Base-by-base conservation (phyloP, 202 grass and related monocot species). In the Zoysia matrella region DNA sequence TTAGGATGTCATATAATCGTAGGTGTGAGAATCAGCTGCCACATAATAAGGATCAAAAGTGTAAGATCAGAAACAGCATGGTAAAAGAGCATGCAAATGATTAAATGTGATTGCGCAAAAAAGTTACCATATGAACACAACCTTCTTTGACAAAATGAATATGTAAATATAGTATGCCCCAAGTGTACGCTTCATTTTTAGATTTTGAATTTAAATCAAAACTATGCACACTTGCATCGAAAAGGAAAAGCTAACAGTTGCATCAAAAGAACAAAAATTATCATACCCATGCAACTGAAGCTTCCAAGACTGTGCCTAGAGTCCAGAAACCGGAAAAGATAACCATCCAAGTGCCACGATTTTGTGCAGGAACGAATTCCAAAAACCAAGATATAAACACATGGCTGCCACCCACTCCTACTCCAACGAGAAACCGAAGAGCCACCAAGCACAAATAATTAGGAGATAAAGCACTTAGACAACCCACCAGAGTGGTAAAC, bases 341-440 rank as follows among this genome's bases (percentile, higher is more conserved):
- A 79, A 94, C 55, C 91, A 94, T 94, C 89, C 94, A 97, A 86
- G 80, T 83, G 77, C 94, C 94, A 75, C 94, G 87, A 78, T 92
- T 97, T 64, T 56, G 67, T 85, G 88, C 74, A 90, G 94, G 94
- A 92, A 94, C 76, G 39, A 97, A 97, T 52, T 97, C 94, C 77
- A 97, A 86, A 92, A 97, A 97, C 94, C 89, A 97, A 83, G 94
- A 90, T 74, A 84, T 42, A 77, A 92, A 88, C 40, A 97, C 91
- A 85, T 92, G 91, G 3, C 56, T 81, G n/a, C 94, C 90, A 8
- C 92, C 94, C 74, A 94, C 71, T 83, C 94, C 92, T 36, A 94
- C 14, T 71, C 94, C 94, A 67, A 97, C 94, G 49, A 90, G 47
- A 86, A 97, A 97, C 3, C 94, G 91, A 65, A 94, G 86, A 49